Conservation (phyloP, 164 flowering plant species). For the Dillenia turbinata region DNA sequence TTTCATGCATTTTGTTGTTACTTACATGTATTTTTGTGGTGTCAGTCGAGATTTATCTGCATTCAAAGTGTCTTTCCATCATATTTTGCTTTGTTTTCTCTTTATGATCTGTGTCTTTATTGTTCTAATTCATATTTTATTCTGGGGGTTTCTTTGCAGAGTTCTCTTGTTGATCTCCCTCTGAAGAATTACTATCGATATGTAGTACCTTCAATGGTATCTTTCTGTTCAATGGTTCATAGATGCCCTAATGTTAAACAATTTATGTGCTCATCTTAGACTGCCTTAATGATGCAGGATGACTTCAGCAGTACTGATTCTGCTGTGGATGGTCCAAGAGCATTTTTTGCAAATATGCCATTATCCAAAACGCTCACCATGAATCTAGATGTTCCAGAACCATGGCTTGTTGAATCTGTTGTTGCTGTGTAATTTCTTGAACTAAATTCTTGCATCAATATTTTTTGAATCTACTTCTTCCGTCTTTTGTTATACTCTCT, state of each 20-base stretch:
- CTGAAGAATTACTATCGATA: conserved; percentile 96
- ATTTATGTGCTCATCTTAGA: conserved; percentile 6
- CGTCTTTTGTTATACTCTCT: neutral
- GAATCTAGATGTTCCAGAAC: conserved; percentile 99
- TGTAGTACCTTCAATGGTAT: conserved; percentile 86
- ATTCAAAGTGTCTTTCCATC: neutral
- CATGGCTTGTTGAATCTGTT: conserved; percentile 98
- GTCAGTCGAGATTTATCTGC: neutral
- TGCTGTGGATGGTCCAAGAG: conserved; percentile 81
- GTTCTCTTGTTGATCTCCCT: conserved; percentile 94
- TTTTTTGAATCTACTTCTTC: neutral
- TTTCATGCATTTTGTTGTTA: neutral
- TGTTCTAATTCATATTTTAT: neutral
- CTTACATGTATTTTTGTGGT: neutral
- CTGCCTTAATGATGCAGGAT: conserved; percentile 52
- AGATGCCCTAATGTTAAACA: neutral
- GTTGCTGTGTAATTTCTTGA: conserved; percentile 67
- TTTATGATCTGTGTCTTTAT: too few species aligned
- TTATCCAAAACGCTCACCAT: conserved; percentile 95
- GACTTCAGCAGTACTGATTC: conserved; percentile 72
- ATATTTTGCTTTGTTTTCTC: too few species aligned
- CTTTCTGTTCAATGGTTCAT: neutral
- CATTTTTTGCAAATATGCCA: conserved; percentile 96
- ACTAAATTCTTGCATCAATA: neutral
- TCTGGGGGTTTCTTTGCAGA: conserved; percentile 45